Evolutionary conservation across 441 rosid genomes (phyloP), one percentile per base, ranked within the genome.

Genomic region (Breynia disticha): DNA sequence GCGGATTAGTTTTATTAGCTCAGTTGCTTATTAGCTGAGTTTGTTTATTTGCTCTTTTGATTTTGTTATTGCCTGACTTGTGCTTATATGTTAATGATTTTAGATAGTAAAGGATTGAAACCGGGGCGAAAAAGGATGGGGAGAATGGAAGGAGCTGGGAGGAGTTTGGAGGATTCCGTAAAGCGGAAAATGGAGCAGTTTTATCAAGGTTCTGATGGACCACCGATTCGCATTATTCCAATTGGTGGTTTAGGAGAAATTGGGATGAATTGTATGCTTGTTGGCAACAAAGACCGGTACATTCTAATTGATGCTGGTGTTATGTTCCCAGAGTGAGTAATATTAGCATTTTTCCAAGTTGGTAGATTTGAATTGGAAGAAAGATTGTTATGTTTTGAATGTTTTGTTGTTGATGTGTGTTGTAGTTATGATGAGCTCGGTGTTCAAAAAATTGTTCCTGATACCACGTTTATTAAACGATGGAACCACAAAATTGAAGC

Each of bases 201-300:
- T 69, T 88, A 91, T 64, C 95, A 91, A 76, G 98, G 98, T 14
- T 61, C 81, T 37, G 68, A 62, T 63, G 98, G 98, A 7, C 98
- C 98, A 6, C 98, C 98, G 2, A 83, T 91, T 19, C 97, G 98
- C 50, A 71, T 88, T 45, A 83, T 91, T 71, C 98, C 98, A 9
- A 88, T 91, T 48, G 98, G 98, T 22, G 98, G 98, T 10, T 78
- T 91, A 50, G 98, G 98, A 57, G 98, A 88, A 76, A 91, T 88
- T 61, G 98, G 98, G 60, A 91, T 91, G 98, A 91, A 91, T 59
- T 91, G 98, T 72, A 91, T 91, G 98, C 97, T 91, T 67, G 98
- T 91, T 56, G 98, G 98, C 52, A 77, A 91, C 65, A 76, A 70
- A 58, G 98, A 91, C 68, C 90, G 97, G 32, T 91, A 91, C 72